These are phyloP conservation scores for Solanum acaule DNA, from an alignment of 257 asterid species.

Conservation along the genomic window DNA sequence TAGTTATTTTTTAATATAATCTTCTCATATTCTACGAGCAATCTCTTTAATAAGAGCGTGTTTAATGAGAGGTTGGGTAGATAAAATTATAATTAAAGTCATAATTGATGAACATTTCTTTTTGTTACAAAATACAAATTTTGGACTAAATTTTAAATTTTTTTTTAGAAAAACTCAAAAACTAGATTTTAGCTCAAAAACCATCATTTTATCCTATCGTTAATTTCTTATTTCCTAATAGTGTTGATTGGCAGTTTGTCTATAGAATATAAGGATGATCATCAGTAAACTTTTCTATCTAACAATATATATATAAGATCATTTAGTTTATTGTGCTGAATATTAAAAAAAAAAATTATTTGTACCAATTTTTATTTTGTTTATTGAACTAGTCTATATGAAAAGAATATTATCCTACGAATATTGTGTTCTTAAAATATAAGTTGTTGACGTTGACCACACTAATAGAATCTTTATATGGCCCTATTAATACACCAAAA, in stretches of 20 bases:
- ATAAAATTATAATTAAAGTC: not conserved
- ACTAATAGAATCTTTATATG: not conserved
- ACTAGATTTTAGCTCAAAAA: too few species aligned
- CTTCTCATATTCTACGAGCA: not conserved
- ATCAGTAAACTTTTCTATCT: not conserved
- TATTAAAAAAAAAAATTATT: not conserved
- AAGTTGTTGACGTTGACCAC: not conserved
- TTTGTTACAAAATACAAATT: too few species aligned
- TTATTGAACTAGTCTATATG: not conserved
- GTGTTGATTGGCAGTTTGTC: not conserved
- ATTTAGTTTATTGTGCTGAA: not conserved
- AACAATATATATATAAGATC: not conserved
- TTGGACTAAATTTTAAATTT: not conserved
- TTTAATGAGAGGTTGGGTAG: not conserved
- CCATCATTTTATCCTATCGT: not conserved
- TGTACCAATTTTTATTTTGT: not conserved
- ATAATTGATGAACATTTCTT: not conserved
- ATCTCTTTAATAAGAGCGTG: not conserved
- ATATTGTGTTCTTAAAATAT: not conserved
- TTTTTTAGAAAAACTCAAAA: not conserved
- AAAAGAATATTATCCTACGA: not conserved
- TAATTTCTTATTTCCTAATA: not conserved
- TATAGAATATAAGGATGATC: not conserved
- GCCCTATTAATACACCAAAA: not conserved
- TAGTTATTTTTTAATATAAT: too few species aligned